Base-by-base conservation (phyloP, 305 asterid species). In the Solanum hybrid region DNA sequence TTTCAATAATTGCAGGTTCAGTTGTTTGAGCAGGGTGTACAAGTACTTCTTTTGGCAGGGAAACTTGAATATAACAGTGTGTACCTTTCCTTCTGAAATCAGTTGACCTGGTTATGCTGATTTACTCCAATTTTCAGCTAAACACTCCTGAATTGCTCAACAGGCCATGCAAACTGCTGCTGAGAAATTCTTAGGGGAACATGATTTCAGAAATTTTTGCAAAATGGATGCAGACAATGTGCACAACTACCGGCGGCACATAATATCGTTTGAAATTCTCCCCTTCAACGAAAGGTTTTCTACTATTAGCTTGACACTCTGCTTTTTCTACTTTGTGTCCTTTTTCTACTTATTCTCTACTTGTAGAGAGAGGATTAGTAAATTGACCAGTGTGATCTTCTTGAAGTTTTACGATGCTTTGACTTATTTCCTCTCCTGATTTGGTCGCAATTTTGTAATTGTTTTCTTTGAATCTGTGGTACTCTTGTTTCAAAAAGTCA, bases 181-280 rank as follows among this genome's bases (percentile, higher is more conserved):
- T 72, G 93, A 90, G 93, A 95, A 95, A 93, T 94, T 96, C 88
- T 91, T 95, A 76, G 99, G 99, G 82, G 97, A 96, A 91, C 99
- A 97, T 90, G 99, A 97, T 93, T 97, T 95, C 94, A 94, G 99
- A 91, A 97, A 96, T 91, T 97, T 97, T 91, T 97, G 99, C 92
- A 96, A 97, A 97, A 97, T 97, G 99, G 98, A 97, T 90, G 99
- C 99, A 40, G 94, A 94, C 89, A 96, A 94, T 91, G 98, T 97
- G 91, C 98, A 96, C 93, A 97, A 93, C 91, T 95, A 94, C 88
- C 93, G 89, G 91, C 94, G 99, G 89, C 91, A 81, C 89, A 92
- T 97, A 86, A 91, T 92, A 77, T 92, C 92, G 9, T 95, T 95
- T 91, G 95, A 95, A 90, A 94, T 96, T 90, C 87, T 90, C 90